Evolutionary conservation across 129 eudicot species (phyloP).

Genomic region (Chrysanthemum lavandulifolium): DNA sequence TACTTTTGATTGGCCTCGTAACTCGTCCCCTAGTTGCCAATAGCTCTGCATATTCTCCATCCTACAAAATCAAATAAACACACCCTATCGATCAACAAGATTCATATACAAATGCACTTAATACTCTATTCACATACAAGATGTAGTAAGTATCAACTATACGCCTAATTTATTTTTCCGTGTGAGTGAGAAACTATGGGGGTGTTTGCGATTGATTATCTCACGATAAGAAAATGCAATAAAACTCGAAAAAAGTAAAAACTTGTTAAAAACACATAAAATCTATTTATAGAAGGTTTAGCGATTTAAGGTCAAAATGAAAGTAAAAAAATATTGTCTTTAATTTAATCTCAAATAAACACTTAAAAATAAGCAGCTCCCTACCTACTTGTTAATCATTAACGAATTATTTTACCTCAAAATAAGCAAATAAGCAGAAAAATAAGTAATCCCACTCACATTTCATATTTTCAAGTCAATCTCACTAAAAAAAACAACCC

Average conservation of each 20-base stretch:
- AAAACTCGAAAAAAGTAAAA: too few species aligned
- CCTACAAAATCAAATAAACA: conserved; percentile 27
- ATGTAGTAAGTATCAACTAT: too few species aligned
- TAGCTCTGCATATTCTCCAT: conserved; percentile 81
- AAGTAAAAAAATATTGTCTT: too few species aligned
- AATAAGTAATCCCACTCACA: background rate
- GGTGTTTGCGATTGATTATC: too few species aligned
- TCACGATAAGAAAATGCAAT: background rate
- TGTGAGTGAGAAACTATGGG: too few species aligned
- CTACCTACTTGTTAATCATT: too few species aligned
- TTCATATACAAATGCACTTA: background rate
- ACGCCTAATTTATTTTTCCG: too few species aligned
- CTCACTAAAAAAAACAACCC: conserved; percentile 4
- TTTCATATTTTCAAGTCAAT: background rate
- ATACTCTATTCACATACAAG: background rate
- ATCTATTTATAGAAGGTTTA: background rate
- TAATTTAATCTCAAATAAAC: background rate
- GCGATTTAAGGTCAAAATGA: too few species aligned
- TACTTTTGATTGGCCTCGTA: conserved; percentile 78
- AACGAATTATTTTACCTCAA: too few species aligned
- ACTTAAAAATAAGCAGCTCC: background rate
- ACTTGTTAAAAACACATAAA: too few species aligned
- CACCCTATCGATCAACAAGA: too few species aligned
- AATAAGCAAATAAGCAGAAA: background rate
- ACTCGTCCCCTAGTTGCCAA: conserved; percentile 96